These are phyloP conservation scores for Coffea humblotiana DNA, from an alignment of 305 asterid species.

Conservation along the genomic window DNA sequence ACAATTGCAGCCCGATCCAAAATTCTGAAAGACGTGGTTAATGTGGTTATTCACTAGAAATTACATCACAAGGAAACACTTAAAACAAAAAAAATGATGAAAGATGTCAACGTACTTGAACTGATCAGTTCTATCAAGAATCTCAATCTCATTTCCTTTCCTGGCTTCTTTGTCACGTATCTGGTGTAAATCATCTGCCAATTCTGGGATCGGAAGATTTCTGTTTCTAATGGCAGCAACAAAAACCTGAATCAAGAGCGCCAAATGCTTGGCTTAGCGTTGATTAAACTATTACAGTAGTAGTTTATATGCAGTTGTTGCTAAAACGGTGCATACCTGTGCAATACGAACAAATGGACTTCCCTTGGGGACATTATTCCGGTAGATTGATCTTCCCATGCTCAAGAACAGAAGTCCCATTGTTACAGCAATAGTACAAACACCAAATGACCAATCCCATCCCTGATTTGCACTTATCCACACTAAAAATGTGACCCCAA, in stretches of 20 bases:
- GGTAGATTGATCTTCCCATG: constrained; percentile 51
- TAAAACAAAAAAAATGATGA: neutral
- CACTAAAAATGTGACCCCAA: constrained; percentile 66
- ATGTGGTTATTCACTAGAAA: constrained; percentile 7
- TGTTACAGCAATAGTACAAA: constrained; percentile 47
- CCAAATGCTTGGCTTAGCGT: neutral
- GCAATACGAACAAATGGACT: constrained; percentile 57
- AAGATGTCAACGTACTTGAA: constrained; percentile 44
- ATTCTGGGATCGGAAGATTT: constrained; percentile 43
- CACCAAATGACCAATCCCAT: constrained; percentile 74
- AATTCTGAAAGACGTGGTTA: constrained; percentile 32
- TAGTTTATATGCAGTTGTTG: neutral
- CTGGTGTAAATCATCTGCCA: constrained; percentile 43
- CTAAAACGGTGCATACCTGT: constrained; percentile 30
- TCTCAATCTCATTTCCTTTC: constrained; percentile 34
- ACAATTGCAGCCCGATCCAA: constrained; percentile 59
- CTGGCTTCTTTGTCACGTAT: constrained; percentile 43
- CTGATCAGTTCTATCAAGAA: constrained; percentile 59
- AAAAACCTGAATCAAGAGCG: constrained; percentile 39
- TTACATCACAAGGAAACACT: neutral
- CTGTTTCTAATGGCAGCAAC: constrained; percentile 57
- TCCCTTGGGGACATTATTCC: constrained; percentile 50
- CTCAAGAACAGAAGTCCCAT: constrained; percentile 40
- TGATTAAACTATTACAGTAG: neutral
- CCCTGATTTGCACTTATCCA: constrained; percentile 67